A percentile compares a stretch with the other conserved stretches of the same genome.
These are phyloP conservation scores for Dioscorea zingiberensis DNA, from an alignment of 106 monocot species.

Conservation along the genomic window DNA sequence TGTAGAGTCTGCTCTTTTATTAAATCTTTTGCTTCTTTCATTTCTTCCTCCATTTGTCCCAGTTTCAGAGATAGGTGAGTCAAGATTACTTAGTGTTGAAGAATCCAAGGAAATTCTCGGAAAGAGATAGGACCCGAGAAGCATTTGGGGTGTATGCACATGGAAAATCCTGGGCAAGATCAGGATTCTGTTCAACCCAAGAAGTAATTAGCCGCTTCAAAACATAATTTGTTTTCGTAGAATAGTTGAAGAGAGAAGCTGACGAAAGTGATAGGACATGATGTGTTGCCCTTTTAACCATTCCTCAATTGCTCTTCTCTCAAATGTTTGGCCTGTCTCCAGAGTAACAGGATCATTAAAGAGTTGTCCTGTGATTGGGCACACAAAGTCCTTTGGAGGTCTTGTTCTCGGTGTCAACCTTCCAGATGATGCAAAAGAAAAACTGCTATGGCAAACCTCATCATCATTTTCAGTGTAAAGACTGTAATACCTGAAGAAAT, in stretches of 20 bases:
- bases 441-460: slow-evolving; percentile 6
- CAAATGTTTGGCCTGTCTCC: slow-evolving; percentile 56
- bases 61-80: slow-evolving; percentile 3
- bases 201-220: slow-evolving; percentile 41
- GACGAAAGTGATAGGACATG: slow-evolving; percentile 53
- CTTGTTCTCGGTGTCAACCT: slow-evolving; percentile 14
- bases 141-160: slow-evolving; percentile 23
- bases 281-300: slow-evolving; percentile 52
- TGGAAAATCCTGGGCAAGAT: slow-evolving; percentile 33
- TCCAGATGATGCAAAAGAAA: slow-evolving; percentile 21
- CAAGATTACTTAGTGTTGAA: background rate
- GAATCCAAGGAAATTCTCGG: slow-evolving; percentile 8
- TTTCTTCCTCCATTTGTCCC: slow-evolving; percentile 4
- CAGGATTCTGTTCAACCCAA: slow-evolving; percentile 44
- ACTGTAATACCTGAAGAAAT: slow-evolving; percentile 12
- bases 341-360: slow-evolving; percentile 52
- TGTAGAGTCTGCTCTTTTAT: slow-evolving; percentile 13
- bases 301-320: slow-evolving; percentile 54
- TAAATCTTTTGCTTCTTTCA: slow-evolving; percentile 33
- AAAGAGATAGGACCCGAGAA: slow-evolving; percentile 19
- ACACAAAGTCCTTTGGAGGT: slow-evolving; percentile 58
- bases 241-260: slow-evolving; percentile 32
- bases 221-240: slow-evolving; percentile 54
- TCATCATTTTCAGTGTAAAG: slow-evolving; percentile 31
- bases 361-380: slow-evolving; percentile 51